Conservation (phyloP, 2,329 filamentous ascomycete genomes). For the Cercospora berteroae region DNA sequence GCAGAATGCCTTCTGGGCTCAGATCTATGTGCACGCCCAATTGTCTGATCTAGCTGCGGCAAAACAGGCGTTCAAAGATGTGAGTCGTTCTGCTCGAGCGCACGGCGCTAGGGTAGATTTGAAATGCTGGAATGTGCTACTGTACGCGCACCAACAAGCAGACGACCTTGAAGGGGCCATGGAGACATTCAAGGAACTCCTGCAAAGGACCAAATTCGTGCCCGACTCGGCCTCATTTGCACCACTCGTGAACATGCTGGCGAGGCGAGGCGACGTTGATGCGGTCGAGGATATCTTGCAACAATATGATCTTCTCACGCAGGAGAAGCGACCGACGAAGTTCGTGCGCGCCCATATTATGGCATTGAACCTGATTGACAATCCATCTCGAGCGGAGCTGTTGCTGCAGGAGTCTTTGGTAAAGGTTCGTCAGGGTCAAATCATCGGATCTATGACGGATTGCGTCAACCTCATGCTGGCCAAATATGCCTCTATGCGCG, state of each 20-base stretch:
- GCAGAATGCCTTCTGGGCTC: conserved; percentile 41
- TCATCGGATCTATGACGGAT: conserved; percentile 55
- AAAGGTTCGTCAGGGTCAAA: conserved; percentile 40
- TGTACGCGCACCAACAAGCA: conserved; percentile 67
- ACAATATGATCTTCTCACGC: conserved; percentile 55
- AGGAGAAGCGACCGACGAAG: conserved; percentile 52
- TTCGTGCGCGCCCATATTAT: conserved; percentile 67
- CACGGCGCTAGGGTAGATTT: conserved; percentile 51
- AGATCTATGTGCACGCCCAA: conserved; percentile 70
- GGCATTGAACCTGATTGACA: conserved; percentile 55
- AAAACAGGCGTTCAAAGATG: conserved; percentile 60
- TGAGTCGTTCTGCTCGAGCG: conserved; percentile 43
- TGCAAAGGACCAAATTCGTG: conserved; percentile 43
- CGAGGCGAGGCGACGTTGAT: conserved; percentile 69
- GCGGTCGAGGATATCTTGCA: conserved; percentile 65
- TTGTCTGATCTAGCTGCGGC: conserved; percentile 63
- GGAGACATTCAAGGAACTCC: conserved; percentile 61
- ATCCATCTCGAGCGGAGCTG: conserved; percentile 43
- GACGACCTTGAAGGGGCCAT: conserved; percentile 67
- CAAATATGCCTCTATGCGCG: conserved; percentile 64
- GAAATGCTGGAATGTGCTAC: conserved; percentile 71
- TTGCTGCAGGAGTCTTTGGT: conserved; percentile 57
- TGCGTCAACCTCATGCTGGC: conserved; percentile 79
- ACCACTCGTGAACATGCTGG: conserved; percentile 70
- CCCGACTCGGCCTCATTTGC: conserved; percentile 67